These are phyloP conservation scores for Tagetes patula DNA, from an alignment of 129 eudicot species.

Conservation along the genomic window DNA sequence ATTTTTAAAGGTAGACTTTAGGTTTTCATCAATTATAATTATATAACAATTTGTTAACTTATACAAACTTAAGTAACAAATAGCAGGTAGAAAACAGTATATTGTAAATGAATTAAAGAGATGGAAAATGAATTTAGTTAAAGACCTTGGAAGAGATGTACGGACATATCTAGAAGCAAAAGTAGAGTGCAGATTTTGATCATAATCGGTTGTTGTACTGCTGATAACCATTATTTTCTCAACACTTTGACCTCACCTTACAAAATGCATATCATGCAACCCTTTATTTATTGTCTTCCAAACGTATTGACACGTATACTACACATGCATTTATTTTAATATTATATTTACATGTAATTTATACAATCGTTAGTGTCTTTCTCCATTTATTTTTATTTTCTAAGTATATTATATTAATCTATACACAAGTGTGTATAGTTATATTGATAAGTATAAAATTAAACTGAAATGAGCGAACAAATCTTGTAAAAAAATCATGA, in stretches of 20 bases:
- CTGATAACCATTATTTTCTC: conserved; percentile 46
- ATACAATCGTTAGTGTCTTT: too few relatives aligned
- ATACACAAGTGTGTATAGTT: too few relatives aligned
- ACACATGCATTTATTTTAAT: background rate
- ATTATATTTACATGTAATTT: background rate
- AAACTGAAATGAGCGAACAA: too few relatives aligned
- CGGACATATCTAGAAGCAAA: conserved; percentile 78
- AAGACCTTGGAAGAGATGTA: conserved; percentile 54
- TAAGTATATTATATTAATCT: too few relatives aligned
- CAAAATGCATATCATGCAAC: background rate
- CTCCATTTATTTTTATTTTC: too few relatives aligned
- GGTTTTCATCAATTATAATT: too few relatives aligned
- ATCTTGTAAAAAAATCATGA: too few relatives aligned
- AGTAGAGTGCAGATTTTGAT: conserved; percentile 47
- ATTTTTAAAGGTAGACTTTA: too few relatives aligned
- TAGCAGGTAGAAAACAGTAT: too few relatives aligned
- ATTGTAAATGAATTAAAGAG: background rate
- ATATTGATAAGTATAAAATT: too few relatives aligned
- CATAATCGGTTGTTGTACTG: conserved; percentile 30
- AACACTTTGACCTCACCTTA: background rate
- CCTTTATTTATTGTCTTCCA: background rate
- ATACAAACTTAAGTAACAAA: too few relatives aligned
- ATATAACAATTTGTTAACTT: too few relatives aligned
- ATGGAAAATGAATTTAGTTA: background rate
- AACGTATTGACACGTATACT: background rate